Evolutionary conservation across 2,329 filamentous ascomycete species (phyloP).

Genomic region (Teratosphaeria zuluensis): DNA sequence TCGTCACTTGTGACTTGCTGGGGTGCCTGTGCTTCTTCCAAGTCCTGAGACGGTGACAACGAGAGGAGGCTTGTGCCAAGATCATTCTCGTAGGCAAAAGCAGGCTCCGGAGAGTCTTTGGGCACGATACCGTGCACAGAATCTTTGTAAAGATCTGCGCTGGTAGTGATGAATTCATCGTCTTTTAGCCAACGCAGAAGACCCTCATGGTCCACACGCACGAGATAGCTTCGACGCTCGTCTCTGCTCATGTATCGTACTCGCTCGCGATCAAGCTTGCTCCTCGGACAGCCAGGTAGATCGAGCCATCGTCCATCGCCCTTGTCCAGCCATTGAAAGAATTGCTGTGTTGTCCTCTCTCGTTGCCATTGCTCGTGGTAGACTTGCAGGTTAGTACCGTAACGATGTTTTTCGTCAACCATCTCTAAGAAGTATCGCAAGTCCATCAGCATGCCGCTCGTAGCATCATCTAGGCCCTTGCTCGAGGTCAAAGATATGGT

Average conservation of each 20-base stretch:
- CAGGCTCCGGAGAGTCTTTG: constrained; percentile 30
- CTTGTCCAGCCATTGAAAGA: constrained; percentile 85
- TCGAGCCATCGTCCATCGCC: constrained; percentile 64
- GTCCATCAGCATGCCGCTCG: constrained; percentile 62
- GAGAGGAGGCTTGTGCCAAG: too few relatives aligned
- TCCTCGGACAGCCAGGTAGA: constrained; percentile 60
- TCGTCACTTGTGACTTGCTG: constrained; percentile 33
- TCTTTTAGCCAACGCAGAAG: constrained; percentile 80
- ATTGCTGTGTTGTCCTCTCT: constrained; percentile 66
- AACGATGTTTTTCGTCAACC: constrained; percentile 63
- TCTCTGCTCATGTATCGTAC: constrained; percentile 79
- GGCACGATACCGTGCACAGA: constrained; percentile 54
- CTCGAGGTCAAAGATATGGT: not conserved
- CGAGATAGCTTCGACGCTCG: constrained; percentile 71
- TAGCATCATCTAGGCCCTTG: not conserved
- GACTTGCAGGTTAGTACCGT: constrained; percentile 67
- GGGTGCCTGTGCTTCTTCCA: not conserved
- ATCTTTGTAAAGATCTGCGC: constrained; percentile 61
- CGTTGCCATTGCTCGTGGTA: constrained; percentile 81
- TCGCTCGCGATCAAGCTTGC: constrained; percentile 64
- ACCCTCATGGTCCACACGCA: constrained; percentile 63
- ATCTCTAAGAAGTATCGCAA: constrained; percentile 78
- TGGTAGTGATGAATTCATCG: constrained; percentile 65
- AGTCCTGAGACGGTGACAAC: not conserved
- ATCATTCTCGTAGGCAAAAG: constrained; percentile 17